A percentile compares a stretch with the other conserved stretches of the same genome.
phyloP scores from a whole-genome alignment of 192 early-diverging fungal species.

The Podila horticola region DNA sequence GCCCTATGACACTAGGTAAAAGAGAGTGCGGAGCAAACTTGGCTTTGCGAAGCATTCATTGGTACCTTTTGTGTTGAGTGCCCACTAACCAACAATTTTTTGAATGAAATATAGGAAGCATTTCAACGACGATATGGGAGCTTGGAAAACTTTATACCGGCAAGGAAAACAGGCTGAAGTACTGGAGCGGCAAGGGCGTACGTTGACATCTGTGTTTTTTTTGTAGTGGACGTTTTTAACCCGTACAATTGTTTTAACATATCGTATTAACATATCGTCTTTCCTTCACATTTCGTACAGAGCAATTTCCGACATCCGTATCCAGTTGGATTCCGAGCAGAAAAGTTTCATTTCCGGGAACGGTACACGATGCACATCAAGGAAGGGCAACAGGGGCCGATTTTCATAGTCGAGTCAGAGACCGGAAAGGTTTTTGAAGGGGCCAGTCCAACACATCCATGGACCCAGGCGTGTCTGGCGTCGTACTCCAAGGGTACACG shows the following conservation, averaged over 20 bases:
- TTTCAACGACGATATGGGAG: conserved; percentile 64
- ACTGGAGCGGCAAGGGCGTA: conserved; percentile 64
- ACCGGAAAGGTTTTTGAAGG: conserved; percentile 52
- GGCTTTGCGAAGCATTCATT: not conserved
- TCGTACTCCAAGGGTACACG: conserved; percentile 61
- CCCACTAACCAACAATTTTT: no score
- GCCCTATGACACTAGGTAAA: conserved; percentile 58
- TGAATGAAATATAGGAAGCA: conserved; percentile 40
- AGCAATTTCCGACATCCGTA: conserved; percentile 63
- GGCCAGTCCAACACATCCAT: conserved; percentile 60
- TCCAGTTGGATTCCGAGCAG: conserved; percentile 60
- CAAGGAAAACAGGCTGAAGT: conserved; percentile 45
- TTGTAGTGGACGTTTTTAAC: not conserved
- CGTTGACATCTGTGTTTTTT: conserved; percentile 1
- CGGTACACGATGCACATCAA: conserved; percentile 61
- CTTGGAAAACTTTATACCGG: conserved; percentile 54
- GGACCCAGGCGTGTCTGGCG: conserved; percentile 60
- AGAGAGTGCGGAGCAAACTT: not conserved
- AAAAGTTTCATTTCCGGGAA: conserved; percentile 60
- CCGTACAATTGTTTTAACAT: not conserved
- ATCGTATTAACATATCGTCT: not conserved
- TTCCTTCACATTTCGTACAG: conserved; percentile 12
- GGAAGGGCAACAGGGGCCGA: conserved; percentile 50
- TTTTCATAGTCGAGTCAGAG: conserved; percentile 59
- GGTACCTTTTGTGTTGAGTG: not conserved